Percentiles rank a stretch among this genome's conserved stretches.
Conservation (phyloP, 345 rosid species). For the Arabidopsis thaliana region TAIR10.1 NC_003070.9:22882501-22883000, state of each 20-base stretch:
- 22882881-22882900: slow-evolving; percentile 93
- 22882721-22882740: slow-evolving; percentile 18
- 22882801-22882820: slow-evolving; percentile 58
- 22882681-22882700: slow-evolving; percentile 93
- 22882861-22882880: slow-evolving; percentile 95
- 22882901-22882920: slow-evolving; percentile 76
- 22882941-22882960: slow-evolving; percentile 95
- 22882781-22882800: background rate
- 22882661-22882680: slow-evolving; percentile 59
- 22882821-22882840: slow-evolving; percentile 70
- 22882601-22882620: background rate
- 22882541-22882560: slow-evolving; percentile 44
- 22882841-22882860: slow-evolving; percentile 80
- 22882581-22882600: slow-evolving; percentile 50
- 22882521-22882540: slow-evolving; percentile 46
- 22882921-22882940: slow-evolving; percentile 98
- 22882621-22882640: background rate
- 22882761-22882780: background rate
- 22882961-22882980: slow-evolving; percentile 21
- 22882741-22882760: background rate
- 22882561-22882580: slow-evolving; percentile 48
- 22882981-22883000: slow-evolving; percentile 17
- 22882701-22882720: slow-evolving; percentile 89
- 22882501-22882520: slow-evolving; percentile 39
- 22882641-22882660: background rate